phyloP scores from a whole-genome alignment of 805 yeast species.

The Cyberlindnera meyerae region DNA sequence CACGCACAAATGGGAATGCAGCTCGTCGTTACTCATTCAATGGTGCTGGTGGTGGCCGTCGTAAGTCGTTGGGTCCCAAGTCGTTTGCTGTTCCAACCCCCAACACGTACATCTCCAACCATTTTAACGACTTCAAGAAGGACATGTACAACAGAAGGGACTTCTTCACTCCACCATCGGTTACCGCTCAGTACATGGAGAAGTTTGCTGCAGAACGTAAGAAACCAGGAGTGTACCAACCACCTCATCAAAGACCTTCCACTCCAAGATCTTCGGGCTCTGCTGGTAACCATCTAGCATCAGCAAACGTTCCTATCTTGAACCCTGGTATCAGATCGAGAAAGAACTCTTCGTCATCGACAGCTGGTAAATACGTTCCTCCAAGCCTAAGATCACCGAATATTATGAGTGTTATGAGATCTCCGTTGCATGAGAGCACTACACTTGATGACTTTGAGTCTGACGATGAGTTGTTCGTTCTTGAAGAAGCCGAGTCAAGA shows the following conservation, averaged over 20 bases:
- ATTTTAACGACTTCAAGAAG: constrained; percentile 32
- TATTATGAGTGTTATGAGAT: constrained; percentile 15
- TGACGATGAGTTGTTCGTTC: constrained; percentile 33
- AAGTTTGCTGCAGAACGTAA: constrained; percentile 37
- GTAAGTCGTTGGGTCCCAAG: constrained; percentile 32
- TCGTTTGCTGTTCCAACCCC: constrained; percentile 66
- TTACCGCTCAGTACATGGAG: constrained; percentile 65
- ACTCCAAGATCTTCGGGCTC: constrained; percentile 18
- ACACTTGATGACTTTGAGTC: constrained; percentile 23
- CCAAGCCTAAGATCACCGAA: constrained; percentile 59
- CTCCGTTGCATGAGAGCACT: constrained; percentile 22
- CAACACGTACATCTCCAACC: constrained; percentile 37
- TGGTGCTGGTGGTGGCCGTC: constrained; percentile 11
- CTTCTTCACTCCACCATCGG: constrained; percentile 74
- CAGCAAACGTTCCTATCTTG: constrained; percentile 4
- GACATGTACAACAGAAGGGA: constrained; percentile 57
- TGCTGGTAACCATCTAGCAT: constrained; percentile 5
- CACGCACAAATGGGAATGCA: constrained; percentile 11
- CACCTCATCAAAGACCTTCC: constrained; percentile 26
- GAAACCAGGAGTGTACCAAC: constrained; percentile 25
- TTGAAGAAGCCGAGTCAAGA: constrained; percentile 31
- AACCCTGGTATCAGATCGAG: constrained; percentile 11
- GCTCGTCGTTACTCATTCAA: constrained; percentile 15
- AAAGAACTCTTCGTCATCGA: constrained; percentile 23
- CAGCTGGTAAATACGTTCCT: constrained; percentile 62